A percentile compares a stretch with the other conserved stretches of the same genome.
phyloP scores from a whole-genome alignment of 2,329 filamentous ascomycete genomes.

The Alternaria gansuensis region DNA sequence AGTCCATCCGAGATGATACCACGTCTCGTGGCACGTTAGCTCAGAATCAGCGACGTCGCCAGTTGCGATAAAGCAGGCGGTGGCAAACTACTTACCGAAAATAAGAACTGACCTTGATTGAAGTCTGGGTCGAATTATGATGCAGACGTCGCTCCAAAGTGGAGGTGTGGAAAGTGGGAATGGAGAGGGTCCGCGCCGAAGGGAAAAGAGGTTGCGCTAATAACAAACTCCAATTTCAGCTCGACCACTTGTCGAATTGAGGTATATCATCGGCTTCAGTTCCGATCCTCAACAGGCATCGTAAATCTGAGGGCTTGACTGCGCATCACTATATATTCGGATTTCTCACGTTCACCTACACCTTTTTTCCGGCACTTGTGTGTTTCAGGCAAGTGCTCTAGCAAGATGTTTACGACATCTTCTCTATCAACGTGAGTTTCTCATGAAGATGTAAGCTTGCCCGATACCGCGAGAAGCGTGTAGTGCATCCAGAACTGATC shows the following conservation, averaged over 20 bases:
- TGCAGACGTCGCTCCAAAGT: slow-evolving; percentile 35
- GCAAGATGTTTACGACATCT: slow-evolving; percentile 3
- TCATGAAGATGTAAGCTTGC: background rate
- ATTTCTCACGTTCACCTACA: background rate
- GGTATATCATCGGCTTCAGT: slow-evolving; percentile 37
- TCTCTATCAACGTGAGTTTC: background rate
- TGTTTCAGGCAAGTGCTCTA: background rate
- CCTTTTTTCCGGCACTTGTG: slow-evolving; percentile 1
- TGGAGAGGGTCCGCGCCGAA: slow-evolving; percentile 39
- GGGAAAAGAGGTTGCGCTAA: slow-evolving; percentile 44
- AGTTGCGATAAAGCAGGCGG: slow-evolving; percentile 17
- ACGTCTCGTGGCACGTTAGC: slow-evolving; percentile 50
- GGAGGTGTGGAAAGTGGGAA: slow-evolving; percentile 36
- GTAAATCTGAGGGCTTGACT: background rate
- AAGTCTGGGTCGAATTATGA: slow-evolving; percentile 20
- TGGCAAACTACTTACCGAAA: slow-evolving; percentile 29
- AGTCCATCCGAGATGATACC: slow-evolving; percentile 46
- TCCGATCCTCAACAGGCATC: slow-evolving; percentile 19
- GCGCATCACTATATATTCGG: background rate
- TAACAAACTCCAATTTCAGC: slow-evolving; percentile 49
- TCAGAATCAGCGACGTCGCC: slow-evolving; percentile 25
- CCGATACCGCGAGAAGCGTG: background rate
- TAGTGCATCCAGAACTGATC: background rate
- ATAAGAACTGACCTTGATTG: slow-evolving; percentile 21
- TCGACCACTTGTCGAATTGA: slow-evolving; percentile 46